These are phyloP conservation scores for Fibroporia radiculosa DNA, from an alignment of 768 basidiomycete genomes.

Conservation along the genomic window DNA sequence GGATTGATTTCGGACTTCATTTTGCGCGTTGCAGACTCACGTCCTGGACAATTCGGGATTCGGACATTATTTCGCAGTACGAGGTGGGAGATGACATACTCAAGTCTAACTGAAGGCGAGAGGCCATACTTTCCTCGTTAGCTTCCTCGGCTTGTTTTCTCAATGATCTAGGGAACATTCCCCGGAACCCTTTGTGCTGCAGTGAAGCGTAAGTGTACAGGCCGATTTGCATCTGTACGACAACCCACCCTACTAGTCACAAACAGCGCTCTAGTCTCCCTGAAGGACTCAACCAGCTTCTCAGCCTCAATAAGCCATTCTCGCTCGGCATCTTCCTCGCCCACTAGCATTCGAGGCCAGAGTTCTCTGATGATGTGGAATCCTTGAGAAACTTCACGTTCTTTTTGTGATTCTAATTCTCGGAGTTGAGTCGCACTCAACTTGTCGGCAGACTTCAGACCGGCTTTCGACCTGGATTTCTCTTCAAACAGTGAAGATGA, in stretches of 20 bases:
- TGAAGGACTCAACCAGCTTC: slow-evolving; percentile 80
- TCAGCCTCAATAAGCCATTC: slow-evolving; percentile 84
- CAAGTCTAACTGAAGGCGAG: slow-evolving; percentile 67
- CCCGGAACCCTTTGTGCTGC: slow-evolving; percentile 41
- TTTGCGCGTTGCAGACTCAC: slow-evolving; percentile 48
- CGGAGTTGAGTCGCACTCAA: slow-evolving; percentile 52
- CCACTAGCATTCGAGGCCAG: slow-evolving; percentile 47
- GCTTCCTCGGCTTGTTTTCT: slow-evolving; percentile 39
- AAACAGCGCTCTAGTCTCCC: slow-evolving; percentile 82
- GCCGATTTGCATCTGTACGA: too few species aligned
- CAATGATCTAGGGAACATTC: slow-evolving; percentile 53
- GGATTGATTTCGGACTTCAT: slow-evolving; percentile 32
- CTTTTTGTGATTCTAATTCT: slow-evolving; percentile 57
- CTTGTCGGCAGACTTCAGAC: slow-evolving; percentile 35
- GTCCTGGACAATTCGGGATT: slow-evolving; percentile 31
- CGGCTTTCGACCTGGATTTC: slow-evolving; percentile 32
- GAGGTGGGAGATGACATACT: slow-evolving; percentile 33
- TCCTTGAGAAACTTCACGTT: slow-evolving; percentile 52
- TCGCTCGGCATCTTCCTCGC: slow-evolving; percentile 44
- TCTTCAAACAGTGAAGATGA: slow-evolving; percentile 59
- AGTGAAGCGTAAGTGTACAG: neutral
- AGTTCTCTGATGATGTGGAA: slow-evolving; percentile 55
- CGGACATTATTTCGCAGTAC: neutral
- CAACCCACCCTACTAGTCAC: slow-evolving; percentile 61
- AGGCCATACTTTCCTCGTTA: slow-evolving; percentile 66